phyloP scores from a whole-genome alignment of 768 basidiomycete species.

The Candolleomyces aberdarensis region DNA sequence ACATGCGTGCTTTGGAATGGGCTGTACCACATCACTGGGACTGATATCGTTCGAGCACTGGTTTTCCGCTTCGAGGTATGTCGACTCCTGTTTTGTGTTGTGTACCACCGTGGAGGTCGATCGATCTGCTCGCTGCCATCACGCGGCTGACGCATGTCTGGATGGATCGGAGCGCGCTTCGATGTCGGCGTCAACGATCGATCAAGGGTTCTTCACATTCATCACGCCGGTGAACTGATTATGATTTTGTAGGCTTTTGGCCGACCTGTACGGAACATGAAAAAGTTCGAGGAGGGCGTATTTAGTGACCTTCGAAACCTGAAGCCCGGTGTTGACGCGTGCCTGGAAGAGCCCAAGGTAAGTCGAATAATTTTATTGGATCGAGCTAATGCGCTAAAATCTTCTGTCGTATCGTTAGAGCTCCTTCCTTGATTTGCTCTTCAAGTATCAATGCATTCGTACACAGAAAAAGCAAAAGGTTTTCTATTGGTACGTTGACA shows the following conservation, averaged over 20 bases:
- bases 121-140: slow-evolving; percentile 1
- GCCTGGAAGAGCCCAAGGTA: slow-evolving; percentile 95
- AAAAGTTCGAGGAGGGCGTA: slow-evolving; percentile 97
- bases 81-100: slow-evolving; percentile 12
- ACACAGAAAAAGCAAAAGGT: slow-evolving; percentile 99
- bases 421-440: slow-evolving; percentile 87
- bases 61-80: slow-evolving; percentile 88
- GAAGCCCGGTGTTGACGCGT: slow-evolving; percentile 91
- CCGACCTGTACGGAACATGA: slow-evolving; percentile 86
- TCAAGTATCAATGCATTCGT: slow-evolving; percentile 95
- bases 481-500: slow-evolving; percentile 81
- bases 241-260: slow-evolving; percentile 61
- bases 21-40: slow-evolving; percentile 92
- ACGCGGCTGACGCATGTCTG: background rate
- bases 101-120: background rate
- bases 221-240: slow-evolving; percentile 7
- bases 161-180: background rate
- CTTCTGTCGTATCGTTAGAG: slow-evolving; percentile 67
- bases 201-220: background rate
- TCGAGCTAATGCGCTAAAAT: background rate
- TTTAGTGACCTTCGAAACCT: slow-evolving; percentile 92
- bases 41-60: slow-evolving; percentile 92
- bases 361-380: slow-evolving; percentile 17
- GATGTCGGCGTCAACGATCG: background rate
- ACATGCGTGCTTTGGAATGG: slow-evolving; percentile 92